phyloP scores from a whole-genome alignment of 352 stramenopile species.

The Phytophthora nicotianae region DNA sequence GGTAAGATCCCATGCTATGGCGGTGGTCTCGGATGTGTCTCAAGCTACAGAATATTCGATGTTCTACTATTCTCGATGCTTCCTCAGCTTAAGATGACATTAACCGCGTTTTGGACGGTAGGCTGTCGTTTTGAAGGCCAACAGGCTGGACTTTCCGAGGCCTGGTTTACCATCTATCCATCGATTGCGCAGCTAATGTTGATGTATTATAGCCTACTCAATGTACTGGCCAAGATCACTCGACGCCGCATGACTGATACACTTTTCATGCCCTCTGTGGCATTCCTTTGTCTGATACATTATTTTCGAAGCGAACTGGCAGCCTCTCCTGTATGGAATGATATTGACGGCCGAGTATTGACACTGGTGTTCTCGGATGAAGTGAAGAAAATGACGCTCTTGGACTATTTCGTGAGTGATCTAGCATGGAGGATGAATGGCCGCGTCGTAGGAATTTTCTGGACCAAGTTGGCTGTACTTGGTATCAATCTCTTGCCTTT shows the following conservation, averaged over 20 bases:
- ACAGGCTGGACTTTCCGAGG: slow-evolving; percentile 30
- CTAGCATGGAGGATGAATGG: slow-evolving; percentile 41
- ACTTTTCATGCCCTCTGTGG: slow-evolving; percentile 12
- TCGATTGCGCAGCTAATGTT: slow-evolving; percentile 29
- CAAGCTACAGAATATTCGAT: slow-evolving; percentile 31
- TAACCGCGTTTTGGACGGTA: slow-evolving; percentile 37
- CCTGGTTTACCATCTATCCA: slow-evolving; percentile 36
- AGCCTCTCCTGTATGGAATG: slow-evolving; percentile 4
- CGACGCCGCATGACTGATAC: slow-evolving; percentile 12
- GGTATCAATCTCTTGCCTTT: slow-evolving; percentile 34
- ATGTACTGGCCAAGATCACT: slow-evolving; percentile 20
- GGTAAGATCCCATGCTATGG: slow-evolving; percentile 3
- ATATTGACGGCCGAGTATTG: slow-evolving; percentile 28
- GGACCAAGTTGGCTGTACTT: slow-evolving; percentile 35
- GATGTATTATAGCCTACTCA: slow-evolving; percentile 33
- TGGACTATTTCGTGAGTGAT: slow-evolving; percentile 31
- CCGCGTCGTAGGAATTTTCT: slow-evolving; percentile 28
- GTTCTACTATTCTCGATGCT: slow-evolving; percentile 39
- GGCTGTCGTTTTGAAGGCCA: slow-evolving; percentile 49
- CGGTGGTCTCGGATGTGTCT: slow-evolving; percentile 32
- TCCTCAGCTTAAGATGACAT: slow-evolving; percentile 36
- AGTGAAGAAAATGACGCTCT: slow-evolving; percentile 23
- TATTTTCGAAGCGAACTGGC: slow-evolving; percentile 21
- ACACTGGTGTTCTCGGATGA: slow-evolving; percentile 35
- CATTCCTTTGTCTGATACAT: slow-evolving; percentile 10